Conservation (phyloP, 805 yeast genomes). For the Helenozyma baotianmanensis region DNA sequence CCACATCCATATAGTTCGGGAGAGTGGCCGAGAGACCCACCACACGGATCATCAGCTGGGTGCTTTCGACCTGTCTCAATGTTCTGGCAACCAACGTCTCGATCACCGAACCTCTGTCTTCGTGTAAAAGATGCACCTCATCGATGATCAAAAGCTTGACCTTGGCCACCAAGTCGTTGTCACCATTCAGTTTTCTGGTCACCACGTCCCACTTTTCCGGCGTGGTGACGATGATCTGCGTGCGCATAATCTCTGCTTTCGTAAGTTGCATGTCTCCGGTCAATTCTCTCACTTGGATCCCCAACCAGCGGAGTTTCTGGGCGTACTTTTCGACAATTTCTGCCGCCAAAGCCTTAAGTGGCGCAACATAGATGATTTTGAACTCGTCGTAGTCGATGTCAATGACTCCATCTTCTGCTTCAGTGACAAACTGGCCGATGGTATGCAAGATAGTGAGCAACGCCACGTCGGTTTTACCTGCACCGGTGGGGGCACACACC, state of each 20-base stretch:
- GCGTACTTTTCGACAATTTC: slow-evolving; percentile 91
- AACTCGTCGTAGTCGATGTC: slow-evolving; percentile 79
- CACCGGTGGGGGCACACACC: slow-evolving; percentile 21
- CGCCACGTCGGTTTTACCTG: slow-evolving; percentile 20
- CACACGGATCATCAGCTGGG: slow-evolving; percentile 53
- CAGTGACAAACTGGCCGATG: slow-evolving; percentile 64
- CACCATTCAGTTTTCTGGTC: slow-evolving; percentile 83
- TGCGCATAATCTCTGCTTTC: slow-evolving; percentile 67
- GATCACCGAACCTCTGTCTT: slow-evolving; percentile 96
- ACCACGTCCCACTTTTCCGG: slow-evolving; percentile 98
- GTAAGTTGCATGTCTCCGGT: slow-evolving; percentile 96
- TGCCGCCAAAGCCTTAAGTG: slow-evolving; percentile 90
- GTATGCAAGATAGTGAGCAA: slow-evolving; percentile 44
- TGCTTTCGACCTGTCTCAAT: slow-evolving; percentile 86
- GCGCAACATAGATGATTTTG: slow-evolving; percentile 90
- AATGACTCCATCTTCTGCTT: slow-evolving; percentile 41
- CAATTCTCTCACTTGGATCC: slow-evolving; percentile 78
- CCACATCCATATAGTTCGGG: slow-evolving; percentile 46
- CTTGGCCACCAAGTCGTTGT: slow-evolving; percentile 46
- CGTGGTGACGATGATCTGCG: slow-evolving; percentile 88
- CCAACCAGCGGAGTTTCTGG: slow-evolving; percentile 74
- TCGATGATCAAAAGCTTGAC: slow-evolving; percentile 86
- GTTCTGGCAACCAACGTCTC: slow-evolving; percentile 76
- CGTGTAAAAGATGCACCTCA: slow-evolving; percentile 94
- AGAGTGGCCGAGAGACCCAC: slow-evolving; percentile 19